These are phyloP conservation scores for Plasmodium inui DNA, from an alignment of 169 alveolate species.

Conservation along the genomic window DNA sequence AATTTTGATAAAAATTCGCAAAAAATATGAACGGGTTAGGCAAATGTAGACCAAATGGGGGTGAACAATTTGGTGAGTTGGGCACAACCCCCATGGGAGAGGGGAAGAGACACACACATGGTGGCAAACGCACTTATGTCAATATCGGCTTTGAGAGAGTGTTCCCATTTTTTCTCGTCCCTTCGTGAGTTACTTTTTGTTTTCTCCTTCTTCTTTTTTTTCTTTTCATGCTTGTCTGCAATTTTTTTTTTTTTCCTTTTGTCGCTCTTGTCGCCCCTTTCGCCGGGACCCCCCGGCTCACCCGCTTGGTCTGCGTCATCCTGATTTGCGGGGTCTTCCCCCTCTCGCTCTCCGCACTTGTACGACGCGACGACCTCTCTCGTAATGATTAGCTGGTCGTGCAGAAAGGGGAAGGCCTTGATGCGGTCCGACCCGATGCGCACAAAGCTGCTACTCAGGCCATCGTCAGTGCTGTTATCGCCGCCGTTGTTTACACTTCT, in stretches of 20 bases:
- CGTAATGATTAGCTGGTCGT: constrained; percentile 55
- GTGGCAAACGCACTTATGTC: constrained; percentile 24
- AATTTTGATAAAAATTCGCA: neutral
- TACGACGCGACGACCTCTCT: constrained; percentile 24
- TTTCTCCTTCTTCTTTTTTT: constrained; percentile 41
- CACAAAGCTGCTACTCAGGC: constrained; percentile 5
- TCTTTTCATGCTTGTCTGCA: constrained; percentile 17
- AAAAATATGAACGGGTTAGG: neutral
- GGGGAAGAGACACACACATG: neutral
- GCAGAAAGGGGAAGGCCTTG: constrained; percentile 56
- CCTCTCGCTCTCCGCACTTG: constrained; percentile 15
- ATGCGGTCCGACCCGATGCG: constrained; percentile 30
- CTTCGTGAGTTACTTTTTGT: constrained; percentile 11
- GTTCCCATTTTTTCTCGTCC: neutral
- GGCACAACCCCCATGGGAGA: neutral
- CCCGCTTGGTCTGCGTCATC: neutral
- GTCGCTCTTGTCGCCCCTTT: neutral
- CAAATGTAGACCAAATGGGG: neutral
- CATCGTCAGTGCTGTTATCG: neutral
- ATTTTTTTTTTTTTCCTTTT: neutral
- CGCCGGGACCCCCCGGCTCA: neutral
- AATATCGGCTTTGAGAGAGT: constrained; percentile 17
- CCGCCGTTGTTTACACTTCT: neutral
- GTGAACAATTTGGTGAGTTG: neutral
- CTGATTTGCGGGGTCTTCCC: neutral